phyloP scores from a whole-genome alignment of 2,329 filamentous ascomycete genomes.

The Claviceps capensis region DNA sequence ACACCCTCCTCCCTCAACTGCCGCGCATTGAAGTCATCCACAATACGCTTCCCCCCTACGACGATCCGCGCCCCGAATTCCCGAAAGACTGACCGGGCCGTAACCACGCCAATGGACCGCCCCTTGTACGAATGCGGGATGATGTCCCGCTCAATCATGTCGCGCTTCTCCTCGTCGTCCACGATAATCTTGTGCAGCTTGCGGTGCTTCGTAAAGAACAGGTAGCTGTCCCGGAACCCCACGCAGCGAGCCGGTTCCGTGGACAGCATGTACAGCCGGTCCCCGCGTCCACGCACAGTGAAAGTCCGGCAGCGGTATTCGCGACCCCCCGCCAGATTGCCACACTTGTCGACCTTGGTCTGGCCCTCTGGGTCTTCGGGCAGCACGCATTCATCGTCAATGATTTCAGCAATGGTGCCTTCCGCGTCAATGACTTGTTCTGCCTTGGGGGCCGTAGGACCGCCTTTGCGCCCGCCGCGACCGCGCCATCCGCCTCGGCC shows the following conservation, averaged over 20 bases:
- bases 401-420: constrained; percentile 79
- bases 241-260: constrained; percentile 94
- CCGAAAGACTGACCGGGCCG: constrained; percentile 88
- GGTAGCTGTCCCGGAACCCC: constrained; percentile 92
- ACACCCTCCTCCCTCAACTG: constrained; percentile 63
- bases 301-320: constrained; percentile 96
- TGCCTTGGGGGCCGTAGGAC: constrained; percentile 60
- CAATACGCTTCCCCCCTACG: constrained; percentile 73
- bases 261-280: constrained; percentile 92
- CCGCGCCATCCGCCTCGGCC: constrained; percentile 60
- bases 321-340: constrained; percentile 66
- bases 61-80: constrained; percentile 93
- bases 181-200: constrained; percentile 97
- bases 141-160: constrained; percentile 88
- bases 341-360: constrained; percentile 82
- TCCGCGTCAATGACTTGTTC: constrained; percentile 86
- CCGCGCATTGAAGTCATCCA: constrained; percentile 79
- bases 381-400: constrained; percentile 81
- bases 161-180: constrained; percentile 90
- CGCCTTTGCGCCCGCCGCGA: constrained; percentile 52
- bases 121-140: constrained; percentile 99
- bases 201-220: constrained; percentile 97
- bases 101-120: constrained; percentile 90
- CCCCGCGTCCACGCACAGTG: constrained; percentile 69
- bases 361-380: constrained; percentile 82